A percentile compares a stretch with the other conserved stretches of the same genome.
Conservation (phyloP, 1,284 basidiomycete species). For the Calocybe gambosa region DNA sequence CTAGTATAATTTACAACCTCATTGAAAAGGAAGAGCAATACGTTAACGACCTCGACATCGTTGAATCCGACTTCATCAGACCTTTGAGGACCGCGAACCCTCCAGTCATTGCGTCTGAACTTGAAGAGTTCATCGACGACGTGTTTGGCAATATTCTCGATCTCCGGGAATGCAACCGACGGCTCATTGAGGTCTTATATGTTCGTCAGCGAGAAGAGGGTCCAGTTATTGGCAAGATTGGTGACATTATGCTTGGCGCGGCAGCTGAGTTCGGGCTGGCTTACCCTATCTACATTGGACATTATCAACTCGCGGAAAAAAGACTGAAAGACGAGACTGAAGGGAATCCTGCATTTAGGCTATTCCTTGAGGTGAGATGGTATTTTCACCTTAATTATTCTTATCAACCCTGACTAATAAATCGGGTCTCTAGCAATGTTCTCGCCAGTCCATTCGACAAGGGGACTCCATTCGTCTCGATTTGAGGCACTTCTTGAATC, state of each 20-base stretch:
- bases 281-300: slow-evolving; percentile 84
- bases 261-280: slow-evolving; percentile 84
- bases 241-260: slow-evolving; percentile 88
- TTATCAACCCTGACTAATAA: neutral
- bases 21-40: slow-evolving; percentile 91
- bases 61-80: slow-evolving; percentile 81
- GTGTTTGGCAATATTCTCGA: slow-evolving; percentile 87
- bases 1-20: slow-evolving; percentile 86
- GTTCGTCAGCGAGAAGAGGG: slow-evolving; percentile 86
- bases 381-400: neutral
- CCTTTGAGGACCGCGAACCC: slow-evolving; percentile 69
- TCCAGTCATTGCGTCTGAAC: slow-evolving; percentile 55
- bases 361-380: slow-evolving; percentile 74
- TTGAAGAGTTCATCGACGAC: slow-evolving; percentile 81
- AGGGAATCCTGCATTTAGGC: slow-evolving; percentile 73
- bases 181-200: slow-evolving; percentile 80
- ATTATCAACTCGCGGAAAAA: slow-evolving; percentile 82
- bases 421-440: slow-evolving; percentile 35
- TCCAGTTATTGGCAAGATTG: slow-evolving; percentile 80
- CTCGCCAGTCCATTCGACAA: slow-evolving; percentile 42
- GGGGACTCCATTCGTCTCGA: slow-evolving; percentile 71
- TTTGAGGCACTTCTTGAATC: slow-evolving; percentile 80
- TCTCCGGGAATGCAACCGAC: slow-evolving; percentile 75
- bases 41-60: slow-evolving; percentile 79
- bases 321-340: slow-evolving; percentile 82